Base-by-base conservation (phyloP, 2,329 filamentous ascomycete genomes). In the Exophiala mesophila region DNA sequence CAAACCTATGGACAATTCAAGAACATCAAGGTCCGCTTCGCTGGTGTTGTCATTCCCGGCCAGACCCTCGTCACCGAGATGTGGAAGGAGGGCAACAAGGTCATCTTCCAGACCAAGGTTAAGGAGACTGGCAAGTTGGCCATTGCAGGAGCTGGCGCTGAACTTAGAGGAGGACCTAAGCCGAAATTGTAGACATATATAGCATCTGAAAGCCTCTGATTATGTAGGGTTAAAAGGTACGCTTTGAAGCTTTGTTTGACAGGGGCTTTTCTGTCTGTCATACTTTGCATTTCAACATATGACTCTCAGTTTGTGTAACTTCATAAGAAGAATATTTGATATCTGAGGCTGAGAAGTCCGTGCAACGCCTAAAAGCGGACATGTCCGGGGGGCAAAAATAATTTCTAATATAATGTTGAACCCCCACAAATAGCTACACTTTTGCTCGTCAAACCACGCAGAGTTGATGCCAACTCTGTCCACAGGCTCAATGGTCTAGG, bases 11-110 rank as follows among this genome's bases (percentile, higher is more conserved):
- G 92, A 3, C 68, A 77, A 34, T 88, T 85, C 70, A 87, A 85
- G 74, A 94, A 88, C 70, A 82, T 95, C 71, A 95, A 95, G 75
- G 88, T 94, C 17, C 76, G 88, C 52, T 95, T 95, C 63, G 87
- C 87, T 2, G 88, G 88, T 42, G 81, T 85, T 7, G 88, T 95
- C 9, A 64, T 89, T 44, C 88, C 54, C 15, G 53, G 53, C n/a
- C 51, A 95, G 76, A 94, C 87, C n/a, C 74, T 95, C 43, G 76
- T 85, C 50, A 94, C 88, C 5, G 88, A 94, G 74, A 90, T 94
- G 86, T 95, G 88, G 88, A 88, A 85, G 71, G 87, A 94, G 58
- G 82, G 81, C 36, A 77, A 76, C 58, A 82, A 78, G 62, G 76
- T 95, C 41, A 68, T 89, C 50, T 95, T 94, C 76, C 87, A 94